A percentile compares a stretch with the other conserved stretches of the same genome.
Evolutionary conservation across 2,329 filamentous ascomycete species (phyloP).

Genomic region (Colletotrichum zoysiae): DNA sequence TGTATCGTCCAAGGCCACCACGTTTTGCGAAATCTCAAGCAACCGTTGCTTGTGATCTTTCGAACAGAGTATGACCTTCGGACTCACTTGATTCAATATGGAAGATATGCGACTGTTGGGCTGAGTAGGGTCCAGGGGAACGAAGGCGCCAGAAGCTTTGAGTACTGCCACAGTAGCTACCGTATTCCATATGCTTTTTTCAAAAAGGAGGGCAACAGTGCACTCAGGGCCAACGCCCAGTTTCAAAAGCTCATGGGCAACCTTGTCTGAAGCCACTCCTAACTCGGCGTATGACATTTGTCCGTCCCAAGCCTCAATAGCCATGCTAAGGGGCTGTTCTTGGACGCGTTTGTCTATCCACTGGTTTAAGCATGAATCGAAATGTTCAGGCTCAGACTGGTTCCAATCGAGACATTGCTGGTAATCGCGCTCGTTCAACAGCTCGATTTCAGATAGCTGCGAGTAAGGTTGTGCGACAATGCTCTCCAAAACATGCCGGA

Average conservation of each 20-base stretch:
- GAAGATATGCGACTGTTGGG: conserved; percentile 41
- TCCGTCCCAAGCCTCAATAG: conserved; percentile 46
- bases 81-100: conserved; percentile 35
- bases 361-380: conserved; percentile 2
- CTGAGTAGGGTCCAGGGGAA: conserved; percentile 41
- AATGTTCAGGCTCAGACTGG: background rate
- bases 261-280: conserved; percentile 38
- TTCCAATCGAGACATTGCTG: conserved; percentile 25
- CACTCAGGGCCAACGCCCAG: conserved; percentile 21
- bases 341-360: conserved; percentile 14
- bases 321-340: conserved; percentile 32
- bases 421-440: conserved; percentile 17
- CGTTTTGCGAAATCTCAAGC: background rate
- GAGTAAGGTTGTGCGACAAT: conserved; percentile 19
- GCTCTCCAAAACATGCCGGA: conserved; percentile 15
- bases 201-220: conserved; percentile 46
- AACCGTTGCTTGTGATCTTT: background rate
- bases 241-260: conserved; percentile 37
- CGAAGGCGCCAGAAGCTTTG: conserved; percentile 35
- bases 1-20: conserved; percentile 26
- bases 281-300: conserved; percentile 45
- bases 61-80: conserved; percentile 28
- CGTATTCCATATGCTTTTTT: conserved; percentile 47
- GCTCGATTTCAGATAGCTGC: conserved; percentile 15
- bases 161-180: conserved; percentile 44